Percentiles rank a stretch among this genome's conserved stretches.
Conservation (phyloP, 352 stramenopile species). For the Pythium aristosporum region DNA sequence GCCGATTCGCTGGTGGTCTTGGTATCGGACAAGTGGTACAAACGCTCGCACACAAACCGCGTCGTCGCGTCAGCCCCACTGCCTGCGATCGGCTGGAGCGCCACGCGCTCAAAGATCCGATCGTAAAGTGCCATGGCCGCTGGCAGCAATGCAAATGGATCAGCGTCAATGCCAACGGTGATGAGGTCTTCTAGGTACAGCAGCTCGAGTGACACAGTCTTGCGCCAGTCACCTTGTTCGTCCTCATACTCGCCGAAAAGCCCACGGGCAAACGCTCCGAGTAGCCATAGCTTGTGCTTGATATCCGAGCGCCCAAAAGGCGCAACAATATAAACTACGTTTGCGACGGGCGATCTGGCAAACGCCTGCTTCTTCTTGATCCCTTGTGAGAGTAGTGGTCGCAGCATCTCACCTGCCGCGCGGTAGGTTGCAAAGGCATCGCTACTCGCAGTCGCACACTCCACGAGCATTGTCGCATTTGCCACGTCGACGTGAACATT, state of each 20-base stretch:
- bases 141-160: conserved; percentile 58
- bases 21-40: conserved; percentile 63
- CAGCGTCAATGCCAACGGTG: conserved; percentile 59
- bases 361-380: conserved; percentile 65
- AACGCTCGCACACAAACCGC: conserved; percentile 55
- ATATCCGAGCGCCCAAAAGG: conserved; percentile 62
- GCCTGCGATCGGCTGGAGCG: conserved; percentile 37
- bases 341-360: conserved; percentile 56
- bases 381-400: conserved; percentile 44
- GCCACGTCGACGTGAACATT: conserved; percentile 47
- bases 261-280: conserved; percentile 60
- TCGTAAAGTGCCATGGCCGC: conserved; percentile 62
- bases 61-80: conserved; percentile 14
- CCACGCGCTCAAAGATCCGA: conserved; percentile 58
- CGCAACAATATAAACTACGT: conserved; percentile 70
- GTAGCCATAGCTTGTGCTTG: conserved; percentile 69
- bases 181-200: conserved; percentile 75
- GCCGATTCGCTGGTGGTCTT: background rate
- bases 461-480: conserved; percentile 57
- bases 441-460: conserved; percentile 44
- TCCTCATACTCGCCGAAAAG: conserved; percentile 42
- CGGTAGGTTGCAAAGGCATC: conserved; percentile 74
- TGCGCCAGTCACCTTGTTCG: conserved; percentile 31
- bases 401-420: conserved; percentile 53
- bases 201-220: conserved; percentile 67